Base-by-base conservation (phyloP, 176 grass and related monocot species). In the Carex pumila region DNA sequence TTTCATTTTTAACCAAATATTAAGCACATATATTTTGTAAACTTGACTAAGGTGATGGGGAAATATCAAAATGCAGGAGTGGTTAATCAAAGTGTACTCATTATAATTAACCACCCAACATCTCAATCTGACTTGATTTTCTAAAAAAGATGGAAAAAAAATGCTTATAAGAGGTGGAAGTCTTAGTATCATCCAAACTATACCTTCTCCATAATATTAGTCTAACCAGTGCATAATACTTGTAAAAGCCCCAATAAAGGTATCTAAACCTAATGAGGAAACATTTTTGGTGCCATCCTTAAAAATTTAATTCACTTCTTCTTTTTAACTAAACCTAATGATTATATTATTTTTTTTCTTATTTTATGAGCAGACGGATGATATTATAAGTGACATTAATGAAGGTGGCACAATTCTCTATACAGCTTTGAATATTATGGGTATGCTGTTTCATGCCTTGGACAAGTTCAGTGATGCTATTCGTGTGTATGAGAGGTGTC, bases 381-480 rank as follows among this genome's bases (percentile, higher is more conserved):
- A 65, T 14, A 89, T 85, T 58, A 62, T 85, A 52, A 62, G 66
- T 65, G 22, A 3, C 29, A 68, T 85, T 52, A 31, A 82, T 85
- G 87, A 82, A 75, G 83, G 43, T 41, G 29, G 47, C 29, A 65
- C 78, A 66, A 37, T 89, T 54, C 21, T 89, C 1, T 67, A 81
- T 75, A 85, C 87, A 59, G 65, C 85, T 67, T 39, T 89, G 58
- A 52, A 85, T 50, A 78, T 85, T 80, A 89, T 89, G 87, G 87
- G 87, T 45, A 72, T 77, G 57, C 71, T 85, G 65, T 85, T 65
- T 65, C 79, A 68, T 30, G 60, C 87, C 74, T 82, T 89, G 61
- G 75, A 67, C 34, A 85, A 85, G 77, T 85, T 82, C 73, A 71
- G 81, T 22, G 66, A 89, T 76, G 83, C 87, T 82, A 75, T 89